These are phyloP conservation scores for Starmerella bombi DNA, from an alignment of 805 yeast species.

Conservation along the genomic window DNA sequence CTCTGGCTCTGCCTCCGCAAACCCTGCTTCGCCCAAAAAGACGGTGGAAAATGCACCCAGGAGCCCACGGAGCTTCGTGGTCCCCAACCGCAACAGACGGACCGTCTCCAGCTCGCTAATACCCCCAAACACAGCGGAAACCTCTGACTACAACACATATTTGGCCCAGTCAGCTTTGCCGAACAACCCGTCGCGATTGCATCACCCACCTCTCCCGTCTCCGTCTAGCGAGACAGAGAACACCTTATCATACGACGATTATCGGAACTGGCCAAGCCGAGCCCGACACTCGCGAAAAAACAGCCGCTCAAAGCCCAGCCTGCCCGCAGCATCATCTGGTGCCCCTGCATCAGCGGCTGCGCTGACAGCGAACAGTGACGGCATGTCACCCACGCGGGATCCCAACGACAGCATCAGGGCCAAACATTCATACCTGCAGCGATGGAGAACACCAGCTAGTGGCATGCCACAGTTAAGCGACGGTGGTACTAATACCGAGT, in stretches of 20 bases:
- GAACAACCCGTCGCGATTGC: no score
- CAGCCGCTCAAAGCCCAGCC: conserved; percentile 4
- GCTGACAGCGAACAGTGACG: neutral
- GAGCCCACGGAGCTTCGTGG: neutral
- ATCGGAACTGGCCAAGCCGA: neutral
- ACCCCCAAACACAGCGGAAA: neutral
- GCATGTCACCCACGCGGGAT: conserved; percentile 5
- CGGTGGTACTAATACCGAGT: neutral
- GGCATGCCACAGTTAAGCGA: neutral
- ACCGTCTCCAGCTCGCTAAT: neutral
- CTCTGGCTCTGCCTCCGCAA: neutral
- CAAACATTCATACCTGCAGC: conserved; percentile 20
- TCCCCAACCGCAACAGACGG: neutral
- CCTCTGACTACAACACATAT: neutral
- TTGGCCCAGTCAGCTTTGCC: no score
- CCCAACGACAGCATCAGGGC: conserved; percentile 20
- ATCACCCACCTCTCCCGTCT: neutral
- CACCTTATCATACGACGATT: neutral
- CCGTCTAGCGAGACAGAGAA: neutral
- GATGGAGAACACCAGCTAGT: conserved; percentile 19
- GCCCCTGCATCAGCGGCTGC: no score
- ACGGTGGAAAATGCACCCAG: no score
- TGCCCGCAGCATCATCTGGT: no score
- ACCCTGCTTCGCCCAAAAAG: neutral
- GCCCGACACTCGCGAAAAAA: neutral